Evolutionary conservation across 2,329 filamentous ascomycete genomes (phyloP).

Genomic region (Hortaea werneckii): DNA sequence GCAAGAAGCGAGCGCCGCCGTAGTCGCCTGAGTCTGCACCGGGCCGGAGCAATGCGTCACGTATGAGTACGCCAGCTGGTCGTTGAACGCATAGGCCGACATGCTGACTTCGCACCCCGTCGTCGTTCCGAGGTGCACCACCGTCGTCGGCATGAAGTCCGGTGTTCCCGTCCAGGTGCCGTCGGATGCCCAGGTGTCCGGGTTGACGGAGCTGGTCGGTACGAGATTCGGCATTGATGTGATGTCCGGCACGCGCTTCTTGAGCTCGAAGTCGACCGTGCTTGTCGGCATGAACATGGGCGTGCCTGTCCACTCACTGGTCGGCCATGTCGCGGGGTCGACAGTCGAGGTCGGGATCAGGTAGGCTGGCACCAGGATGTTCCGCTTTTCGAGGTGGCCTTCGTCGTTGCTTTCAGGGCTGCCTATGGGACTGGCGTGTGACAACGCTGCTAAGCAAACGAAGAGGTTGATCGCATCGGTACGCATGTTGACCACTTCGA

Average conservation of each 20-base stretch:
- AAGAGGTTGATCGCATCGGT: background rate
- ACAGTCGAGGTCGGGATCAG: constrained; percentile 1
- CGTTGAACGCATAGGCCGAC: background rate
- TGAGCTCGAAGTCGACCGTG: constrained; percentile 1
- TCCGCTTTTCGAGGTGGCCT: background rate
- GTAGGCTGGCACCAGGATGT: constrained; percentile 5
- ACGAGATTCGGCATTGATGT: constrained; percentile 5
- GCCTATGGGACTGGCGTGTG: constrained; percentile 1
- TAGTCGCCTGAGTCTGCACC: background rate
- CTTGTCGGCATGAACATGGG: constrained; percentile 1
- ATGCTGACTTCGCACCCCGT: constrained; percentile 4
- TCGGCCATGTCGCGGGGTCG: constrained; percentile 2
- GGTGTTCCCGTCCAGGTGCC: constrained; percentile 5
- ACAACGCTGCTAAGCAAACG: background rate
- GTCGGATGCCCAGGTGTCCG: constrained; percentile 2
- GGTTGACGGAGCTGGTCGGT: constrained; percentile 3
- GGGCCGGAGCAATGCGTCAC: constrained; percentile 2
- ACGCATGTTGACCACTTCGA: constrained; percentile 2
- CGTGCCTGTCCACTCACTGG: constrained; percentile 1
- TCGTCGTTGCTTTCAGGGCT: background rate
- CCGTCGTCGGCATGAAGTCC: constrained; percentile 3
- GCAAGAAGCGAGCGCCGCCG: constrained; percentile 1
- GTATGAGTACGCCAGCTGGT: constrained; percentile 1
- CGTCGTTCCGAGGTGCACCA: constrained; percentile 4
- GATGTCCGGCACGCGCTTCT: background rate